Percentiles rank a stretch among this genome's conserved stretches.
These are phyloP conservation scores for Hortiboletus flavorubellus DNA, from an alignment of 768 basidiomycete genomes.

Conservation along the genomic window DNA sequence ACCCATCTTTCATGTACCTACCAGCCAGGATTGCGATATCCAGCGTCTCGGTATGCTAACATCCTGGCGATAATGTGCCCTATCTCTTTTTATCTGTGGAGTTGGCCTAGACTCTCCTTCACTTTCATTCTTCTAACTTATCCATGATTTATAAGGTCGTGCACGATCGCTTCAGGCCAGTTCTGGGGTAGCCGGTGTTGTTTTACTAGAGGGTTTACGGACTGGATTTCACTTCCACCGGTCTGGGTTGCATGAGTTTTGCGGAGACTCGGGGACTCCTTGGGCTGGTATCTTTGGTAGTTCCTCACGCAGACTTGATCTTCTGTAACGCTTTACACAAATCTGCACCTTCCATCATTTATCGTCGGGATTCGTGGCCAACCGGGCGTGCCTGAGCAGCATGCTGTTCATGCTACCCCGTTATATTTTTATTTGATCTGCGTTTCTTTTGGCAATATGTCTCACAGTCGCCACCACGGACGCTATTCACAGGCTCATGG, in stretches of 20 bases:
- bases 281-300: constrained; percentile 15
- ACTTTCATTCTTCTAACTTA: constrained; percentile 6
- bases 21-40: constrained; percentile 38
- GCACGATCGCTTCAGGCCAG: constrained; percentile 5
- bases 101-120: constrained; percentile 11
- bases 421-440: not conserved
- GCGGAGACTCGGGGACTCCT: constrained; percentile 2
- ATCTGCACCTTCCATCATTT: not conserved
- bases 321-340: constrained; percentile 11
- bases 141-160: constrained; percentile 13
- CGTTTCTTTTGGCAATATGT: not conserved
- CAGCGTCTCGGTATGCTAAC: constrained; percentile 18
- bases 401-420: not conserved
- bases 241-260: constrained; percentile 11
- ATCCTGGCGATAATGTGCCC: constrained; percentile 24
- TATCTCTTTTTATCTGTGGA: not conserved
- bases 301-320: constrained; percentile 2
- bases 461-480: no score
- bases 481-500: no score
- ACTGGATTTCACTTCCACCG: constrained; percentile 12
- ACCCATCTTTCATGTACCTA: constrained; percentile 31
- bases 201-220: constrained; percentile 1
- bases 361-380: not conserved
- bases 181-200: constrained; percentile 9
- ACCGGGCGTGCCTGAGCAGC: not conserved